phyloP scores from a whole-genome alignment of 106 monocot species.

The Acanthochlamys bracteata region DNA sequence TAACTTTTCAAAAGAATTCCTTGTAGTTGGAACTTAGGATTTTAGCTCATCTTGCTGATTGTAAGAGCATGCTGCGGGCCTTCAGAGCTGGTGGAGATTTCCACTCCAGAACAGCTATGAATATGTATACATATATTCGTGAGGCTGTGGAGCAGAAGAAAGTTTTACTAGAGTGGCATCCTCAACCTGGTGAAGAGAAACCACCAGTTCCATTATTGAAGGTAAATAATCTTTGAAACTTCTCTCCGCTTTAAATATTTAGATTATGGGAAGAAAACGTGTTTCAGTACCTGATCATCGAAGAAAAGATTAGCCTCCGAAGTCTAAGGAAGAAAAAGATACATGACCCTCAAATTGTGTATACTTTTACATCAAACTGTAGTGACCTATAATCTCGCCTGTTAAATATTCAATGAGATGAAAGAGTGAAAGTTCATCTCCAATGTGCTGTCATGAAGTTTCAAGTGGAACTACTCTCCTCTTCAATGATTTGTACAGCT shows the following conservation, averaged over 20 bases:
- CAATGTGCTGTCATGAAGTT: too few species aligned
- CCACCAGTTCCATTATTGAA: constrained; percentile 95
- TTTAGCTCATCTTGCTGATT: constrained; percentile 84
- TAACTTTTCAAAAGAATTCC: background rate
- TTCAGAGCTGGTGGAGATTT: constrained; percentile 97
- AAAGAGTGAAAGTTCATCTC: too few species aligned
- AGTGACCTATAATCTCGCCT: too few species aligned
- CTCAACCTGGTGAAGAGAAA: constrained; percentile 79
- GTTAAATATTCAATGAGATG: too few species aligned
- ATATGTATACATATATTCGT: constrained; percentile 84
- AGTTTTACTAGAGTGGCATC: constrained; percentile 92
- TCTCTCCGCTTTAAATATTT: background rate
- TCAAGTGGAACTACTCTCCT: too few species aligned
- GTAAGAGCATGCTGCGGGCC: constrained; percentile 92
- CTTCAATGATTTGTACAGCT: too few species aligned
- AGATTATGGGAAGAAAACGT: background rate
- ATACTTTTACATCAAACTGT: too few species aligned
- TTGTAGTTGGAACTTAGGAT: constrained; percentile 94
- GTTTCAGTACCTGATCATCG: background rate
- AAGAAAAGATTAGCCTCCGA: too few species aligned
- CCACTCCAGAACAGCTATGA: constrained; percentile 99
- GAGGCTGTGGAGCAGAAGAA: constrained; percentile 61
- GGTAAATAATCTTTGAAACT: constrained; percentile 20
- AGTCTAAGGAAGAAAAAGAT: too few species aligned
- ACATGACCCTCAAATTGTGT: too few species aligned